Evolutionary conservation across 2,329 filamentous ascomycete genomes (phyloP).

Genomic region (Dactylella cylindrospora): DNA sequence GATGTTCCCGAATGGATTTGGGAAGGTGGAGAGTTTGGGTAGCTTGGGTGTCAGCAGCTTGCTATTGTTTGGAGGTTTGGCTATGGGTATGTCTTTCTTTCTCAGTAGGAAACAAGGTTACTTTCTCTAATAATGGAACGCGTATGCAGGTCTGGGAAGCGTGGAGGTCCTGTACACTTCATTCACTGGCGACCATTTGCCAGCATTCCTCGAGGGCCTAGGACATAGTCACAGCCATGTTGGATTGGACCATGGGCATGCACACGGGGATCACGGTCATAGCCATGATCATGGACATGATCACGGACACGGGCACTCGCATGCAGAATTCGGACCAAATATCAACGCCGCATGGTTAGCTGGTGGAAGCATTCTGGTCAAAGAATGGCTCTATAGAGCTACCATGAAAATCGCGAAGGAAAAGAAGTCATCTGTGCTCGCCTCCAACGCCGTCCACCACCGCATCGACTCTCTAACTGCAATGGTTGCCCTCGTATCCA

Average conservation of each 20-base stretch:
- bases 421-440: conserved; percentile 91
- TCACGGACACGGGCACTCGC: conserved; percentile 68
- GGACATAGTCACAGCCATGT: conserved; percentile 51
- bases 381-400: conserved; percentile 95
- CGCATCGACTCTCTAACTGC: conserved; percentile 94
- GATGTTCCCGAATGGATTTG: conserved; percentile 85
- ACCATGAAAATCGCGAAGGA: conserved; percentile 94
- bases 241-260: conserved; percentile 60
- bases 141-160: conserved; percentile 18
- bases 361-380: conserved; percentile 81
- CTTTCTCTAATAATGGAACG: too few relatives aligned
- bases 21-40: conserved; percentile 95
- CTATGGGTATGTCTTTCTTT: conserved; percentile 63
- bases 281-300: conserved; percentile 54
- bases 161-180: conserved; percentile 63
- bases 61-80: conserved; percentile 81
- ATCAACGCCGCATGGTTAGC: conserved; percentile 95
- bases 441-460: conserved; percentile 94
- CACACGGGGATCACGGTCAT: conserved; percentile 56
- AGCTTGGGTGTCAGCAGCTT: conserved; percentile 91
- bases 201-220: conserved; percentile 55
- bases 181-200: conserved; percentile 68
- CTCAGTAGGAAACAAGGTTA: too few relatives aligned
- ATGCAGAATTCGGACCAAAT: conserved; percentile 69
- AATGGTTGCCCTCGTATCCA: conserved; percentile 85